These are phyloP conservation scores for Botrytis porri DNA, from an alignment of 2,329 filamentous ascomycete species.

Conservation along the genomic window DNA sequence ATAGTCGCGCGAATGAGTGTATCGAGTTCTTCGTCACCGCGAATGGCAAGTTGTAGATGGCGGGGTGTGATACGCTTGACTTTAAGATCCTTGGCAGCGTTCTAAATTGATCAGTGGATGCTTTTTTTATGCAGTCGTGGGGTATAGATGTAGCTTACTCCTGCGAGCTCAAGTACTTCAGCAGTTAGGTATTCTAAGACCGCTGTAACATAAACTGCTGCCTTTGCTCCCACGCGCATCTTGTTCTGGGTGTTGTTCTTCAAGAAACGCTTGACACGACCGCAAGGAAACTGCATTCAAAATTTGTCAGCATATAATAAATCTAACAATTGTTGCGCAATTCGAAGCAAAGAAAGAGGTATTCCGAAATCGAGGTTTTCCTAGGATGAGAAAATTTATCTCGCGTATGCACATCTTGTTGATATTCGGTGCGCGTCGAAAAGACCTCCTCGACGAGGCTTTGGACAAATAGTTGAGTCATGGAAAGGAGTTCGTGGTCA, in stretches of 20 bases:
- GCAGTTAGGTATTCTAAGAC: constrained; percentile 98
- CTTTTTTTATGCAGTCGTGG: constrained; percentile 13
- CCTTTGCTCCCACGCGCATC: constrained; percentile 99
- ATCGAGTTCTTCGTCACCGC: constrained; percentile 96
- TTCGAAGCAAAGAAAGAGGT: background rate
- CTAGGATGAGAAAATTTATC: constrained; percentile 15
- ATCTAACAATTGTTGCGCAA: background rate
- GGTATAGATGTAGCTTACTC: constrained; percentile 54
- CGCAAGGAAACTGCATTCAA: constrained; percentile 80
- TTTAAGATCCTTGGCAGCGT: constrained; percentile 98
- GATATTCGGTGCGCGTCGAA: constrained; percentile 29
- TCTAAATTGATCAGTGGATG: constrained; percentile 47
- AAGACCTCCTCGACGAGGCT: background rate
- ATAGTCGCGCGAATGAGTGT: constrained; percentile 97
- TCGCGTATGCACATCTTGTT: constrained; percentile 24
- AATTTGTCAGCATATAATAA: constrained; percentile 36
- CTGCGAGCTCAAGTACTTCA: constrained; percentile 95
- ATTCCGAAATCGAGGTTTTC: background rate
- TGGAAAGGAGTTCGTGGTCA: background rate
- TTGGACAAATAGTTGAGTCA: background rate
- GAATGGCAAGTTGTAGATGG: constrained; percentile 95
- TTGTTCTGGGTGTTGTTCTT: constrained; percentile 99
- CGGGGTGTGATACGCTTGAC: constrained; percentile 99
- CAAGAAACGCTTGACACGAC: constrained; percentile 99
- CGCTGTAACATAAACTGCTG: constrained; percentile 95